Conservation (phyloP, 1,139 yeast genomes). For the Suhomyces wounanorum region DNA sequence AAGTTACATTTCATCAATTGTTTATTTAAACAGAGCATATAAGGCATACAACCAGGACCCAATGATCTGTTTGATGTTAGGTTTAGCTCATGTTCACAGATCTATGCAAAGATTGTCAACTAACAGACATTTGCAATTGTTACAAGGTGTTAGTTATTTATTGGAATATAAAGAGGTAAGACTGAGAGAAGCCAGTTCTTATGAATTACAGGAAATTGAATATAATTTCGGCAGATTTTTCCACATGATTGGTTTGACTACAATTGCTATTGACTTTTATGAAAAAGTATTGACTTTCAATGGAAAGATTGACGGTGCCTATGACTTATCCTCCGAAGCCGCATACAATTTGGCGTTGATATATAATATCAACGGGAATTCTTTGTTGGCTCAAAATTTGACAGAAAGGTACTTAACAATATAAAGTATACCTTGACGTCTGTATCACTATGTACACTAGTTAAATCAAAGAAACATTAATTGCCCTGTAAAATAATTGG, state of each 20-base stretch:
- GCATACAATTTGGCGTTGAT: slow-evolving; percentile 83
- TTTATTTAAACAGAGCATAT: slow-evolving; percentile 64
- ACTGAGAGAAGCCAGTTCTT: slow-evolving; percentile 37
- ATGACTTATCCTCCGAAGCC: slow-evolving; percentile 70
- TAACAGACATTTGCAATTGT: slow-evolving; percentile 80
- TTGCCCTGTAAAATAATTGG: not conserved
- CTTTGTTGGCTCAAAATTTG: slow-evolving; percentile 58
- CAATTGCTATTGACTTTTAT: slow-evolving; percentile 74
- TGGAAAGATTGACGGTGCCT: slow-evolving; percentile 32
- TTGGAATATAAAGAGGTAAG: slow-evolving; percentile 64
- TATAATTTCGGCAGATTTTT: slow-evolving; percentile 84
- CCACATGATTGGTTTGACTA: slow-evolving; percentile 75
- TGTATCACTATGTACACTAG: slow-evolving; percentile 6
- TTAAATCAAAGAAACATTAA: not conserved
- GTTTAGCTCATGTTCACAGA: slow-evolving; percentile 83
- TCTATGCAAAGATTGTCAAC: slow-evolving; percentile 88
- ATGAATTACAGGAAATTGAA: slow-evolving; percentile 73
- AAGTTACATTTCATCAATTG: slow-evolving; percentile 78
- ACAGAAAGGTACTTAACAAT: slow-evolving; percentile 62
- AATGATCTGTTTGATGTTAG: slow-evolving; percentile 70
- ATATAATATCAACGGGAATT: slow-evolving; percentile 75
- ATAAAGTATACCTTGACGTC: slow-evolving; percentile 11
- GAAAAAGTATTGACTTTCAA: slow-evolving; percentile 56
- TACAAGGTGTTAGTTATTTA: slow-evolving; percentile 82
- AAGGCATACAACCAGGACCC: slow-evolving; percentile 72